Evolutionary conservation across 768 basidiomycete genomes (phyloP).

Genomic region (Paxillus rubicundulus): DNA sequence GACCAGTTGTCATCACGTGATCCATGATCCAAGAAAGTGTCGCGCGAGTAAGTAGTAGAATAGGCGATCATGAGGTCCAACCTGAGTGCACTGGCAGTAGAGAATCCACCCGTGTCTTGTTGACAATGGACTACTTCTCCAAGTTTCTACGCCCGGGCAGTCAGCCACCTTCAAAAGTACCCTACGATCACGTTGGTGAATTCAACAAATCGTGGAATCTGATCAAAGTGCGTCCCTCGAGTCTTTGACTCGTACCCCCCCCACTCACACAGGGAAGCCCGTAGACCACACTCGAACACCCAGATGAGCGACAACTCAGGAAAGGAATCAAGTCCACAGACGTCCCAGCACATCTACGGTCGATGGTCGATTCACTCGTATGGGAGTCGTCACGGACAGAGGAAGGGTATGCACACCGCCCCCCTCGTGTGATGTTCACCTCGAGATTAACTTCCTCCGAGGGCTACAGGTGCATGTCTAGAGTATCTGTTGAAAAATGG

Average conservation of each 20-base stretch:
- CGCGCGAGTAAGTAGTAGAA: too few species aligned
- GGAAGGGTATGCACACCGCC: constrained; percentile 60
- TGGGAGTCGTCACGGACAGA: constrained; percentile 83
- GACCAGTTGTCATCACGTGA: neutral
- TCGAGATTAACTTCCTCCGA: constrained; percentile 31
- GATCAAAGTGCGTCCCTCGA: constrained; percentile 53
- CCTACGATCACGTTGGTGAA: constrained; percentile 66
- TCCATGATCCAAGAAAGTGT: too few species aligned
- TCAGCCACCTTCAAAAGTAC: constrained; percentile 46
- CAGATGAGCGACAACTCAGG: constrained; percentile 85
- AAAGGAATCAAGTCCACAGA: constrained; percentile 79
- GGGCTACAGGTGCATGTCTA: constrained; percentile 83
- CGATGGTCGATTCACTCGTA: constrained; percentile 83
- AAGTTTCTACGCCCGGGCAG: constrained; percentile 58
- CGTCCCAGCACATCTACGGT: constrained; percentile 71
- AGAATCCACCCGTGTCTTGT: neutral
- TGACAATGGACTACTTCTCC: constrained; percentile 79
- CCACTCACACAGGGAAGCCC: constrained; percentile 9
- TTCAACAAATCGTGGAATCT: constrained; percentile 75
- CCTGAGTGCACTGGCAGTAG: neutral
- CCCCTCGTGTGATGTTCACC: neutral
- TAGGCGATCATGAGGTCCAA: too few species aligned
- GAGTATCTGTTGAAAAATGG: constrained; percentile 92
- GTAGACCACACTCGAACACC: constrained; percentile 79
- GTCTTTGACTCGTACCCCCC: neutral